Evolutionary conservation across 2,329 filamentous ascomycete genomes (phyloP).

Genomic region (Chaetomiaceae sp.): DNA sequence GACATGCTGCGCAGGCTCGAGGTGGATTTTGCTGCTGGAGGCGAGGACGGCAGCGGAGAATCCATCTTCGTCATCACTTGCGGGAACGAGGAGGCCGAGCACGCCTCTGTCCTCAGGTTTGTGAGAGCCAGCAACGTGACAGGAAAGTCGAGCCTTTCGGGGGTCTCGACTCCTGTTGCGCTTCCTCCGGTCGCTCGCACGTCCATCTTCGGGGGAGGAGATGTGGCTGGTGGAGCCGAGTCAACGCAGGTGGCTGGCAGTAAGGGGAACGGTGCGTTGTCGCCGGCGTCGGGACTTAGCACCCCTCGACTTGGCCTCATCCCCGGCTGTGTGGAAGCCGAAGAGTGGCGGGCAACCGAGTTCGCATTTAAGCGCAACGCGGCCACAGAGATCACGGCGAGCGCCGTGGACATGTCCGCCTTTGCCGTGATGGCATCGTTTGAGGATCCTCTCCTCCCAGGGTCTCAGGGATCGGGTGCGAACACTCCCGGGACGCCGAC

Average conservation of each 20-base stretch:
- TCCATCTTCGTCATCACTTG: slow-evolving; percentile 68
- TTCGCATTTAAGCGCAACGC: slow-evolving; percentile 58
- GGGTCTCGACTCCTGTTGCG: slow-evolving; percentile 17
- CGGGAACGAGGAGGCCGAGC: slow-evolving; percentile 57
- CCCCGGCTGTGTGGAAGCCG: slow-evolving; percentile 33
- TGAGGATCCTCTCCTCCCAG: slow-evolving; percentile 71
- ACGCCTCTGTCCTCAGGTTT: slow-evolving; percentile 41
- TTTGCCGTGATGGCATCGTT: slow-evolving; percentile 64
- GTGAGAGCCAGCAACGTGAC: slow-evolving; percentile 32
- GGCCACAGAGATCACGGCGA: slow-evolving; percentile 61
- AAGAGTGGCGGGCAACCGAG: slow-evolving; percentile 63
- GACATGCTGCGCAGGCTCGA: slow-evolving; percentile 83
- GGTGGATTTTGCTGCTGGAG: slow-evolving; percentile 83
- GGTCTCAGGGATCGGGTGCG: slow-evolving; percentile 40
- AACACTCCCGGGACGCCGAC: slow-evolving; percentile 45
- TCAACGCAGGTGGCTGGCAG: not conserved
- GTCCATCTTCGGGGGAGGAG: slow-evolving; percentile 22
- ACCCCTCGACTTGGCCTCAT: slow-evolving; percentile 2
- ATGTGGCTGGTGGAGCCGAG: not conserved
- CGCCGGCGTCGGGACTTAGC: slow-evolving; percentile 2
- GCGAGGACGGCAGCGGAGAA: slow-evolving; percentile 72
- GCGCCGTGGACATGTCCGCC: slow-evolving; percentile 67
- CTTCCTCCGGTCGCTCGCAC: not conserved
- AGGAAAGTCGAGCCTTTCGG: slow-evolving; percentile 8
- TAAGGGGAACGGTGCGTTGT: not conserved